Conservation (phyloP, 345 rosid species). For the Heritiera fomes region DNA sequence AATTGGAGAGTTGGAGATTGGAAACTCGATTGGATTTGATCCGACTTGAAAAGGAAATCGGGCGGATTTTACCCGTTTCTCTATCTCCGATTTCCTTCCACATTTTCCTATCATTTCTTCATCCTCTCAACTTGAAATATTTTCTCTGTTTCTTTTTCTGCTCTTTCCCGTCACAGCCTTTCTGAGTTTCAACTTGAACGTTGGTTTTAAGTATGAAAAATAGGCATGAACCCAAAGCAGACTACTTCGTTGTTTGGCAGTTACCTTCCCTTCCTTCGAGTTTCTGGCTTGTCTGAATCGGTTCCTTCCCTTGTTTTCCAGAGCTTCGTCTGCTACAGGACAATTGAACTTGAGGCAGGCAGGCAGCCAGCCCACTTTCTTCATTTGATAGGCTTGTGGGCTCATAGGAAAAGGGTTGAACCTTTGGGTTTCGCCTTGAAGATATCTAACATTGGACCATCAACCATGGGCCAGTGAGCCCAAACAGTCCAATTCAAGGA, state of each 20-base stretch:
- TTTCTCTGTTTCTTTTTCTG: too few relatives aligned
- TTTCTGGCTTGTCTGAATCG: not conserved
- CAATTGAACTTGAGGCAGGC: not conserved
- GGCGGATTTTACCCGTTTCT: slow-evolving; percentile 77
- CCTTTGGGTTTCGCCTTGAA: not conserved
- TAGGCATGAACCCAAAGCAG: not conserved
- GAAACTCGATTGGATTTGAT: slow-evolving; percentile 59
- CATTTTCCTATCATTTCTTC: slow-evolving; percentile 77
- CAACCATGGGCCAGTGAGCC: not conserved
- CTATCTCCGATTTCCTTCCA: slow-evolving; percentile 80
- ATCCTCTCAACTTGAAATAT: not conserved
- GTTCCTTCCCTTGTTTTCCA: not conserved
- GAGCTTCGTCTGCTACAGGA: not conserved
- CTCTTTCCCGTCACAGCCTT: not conserved
- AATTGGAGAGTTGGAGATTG: slow-evolving; percentile 69
- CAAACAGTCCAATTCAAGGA: not conserved
- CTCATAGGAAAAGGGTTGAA: not conserved
- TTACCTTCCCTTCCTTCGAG: not conserved
- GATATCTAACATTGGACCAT: not conserved
- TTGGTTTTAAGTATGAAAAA: not conserved
- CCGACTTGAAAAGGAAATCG: slow-evolving; percentile 58
- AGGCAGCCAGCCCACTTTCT: not conserved
- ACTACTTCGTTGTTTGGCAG: not conserved
- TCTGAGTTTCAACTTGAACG: not conserved
- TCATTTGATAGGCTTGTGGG: not conserved